Base-by-base conservation (phyloP, 495 filamentous ascomycete genomes). In the Acidomyces sp. region DNA sequence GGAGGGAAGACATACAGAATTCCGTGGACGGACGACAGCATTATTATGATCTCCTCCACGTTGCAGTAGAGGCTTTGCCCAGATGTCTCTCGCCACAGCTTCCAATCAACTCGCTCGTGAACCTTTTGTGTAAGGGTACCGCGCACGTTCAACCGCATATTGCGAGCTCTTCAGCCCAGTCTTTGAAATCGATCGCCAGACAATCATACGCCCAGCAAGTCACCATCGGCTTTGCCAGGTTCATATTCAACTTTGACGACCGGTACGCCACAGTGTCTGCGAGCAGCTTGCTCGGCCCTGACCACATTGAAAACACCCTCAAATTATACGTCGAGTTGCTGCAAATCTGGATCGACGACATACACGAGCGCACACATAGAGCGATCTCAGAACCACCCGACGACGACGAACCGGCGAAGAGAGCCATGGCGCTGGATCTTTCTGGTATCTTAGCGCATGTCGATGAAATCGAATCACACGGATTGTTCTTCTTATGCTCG, bases 231-330 rank as follows among this genome's bases (percentile, higher is more conserved):
- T 97, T 96, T 63, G 82, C 87, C 12, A 67, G 86, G 27, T 97
- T 96, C 50, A 96, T 97, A 23, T 95, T 99, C 65, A 92, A 85
- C 39, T 96, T 95, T 55, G 92, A 99, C 60, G 85, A 88, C 48
- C 78, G 85, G 20, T 95, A 95, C 59, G 84, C 87, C 1, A 96
- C 90, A 16, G 94, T 94, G 81, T 93, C 87, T 6, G 92, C 96
- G 52, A 86, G 93, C 30, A 90, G 92, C 3, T 87, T 99, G 83
- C 74, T 97, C 18, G 90, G 90, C 4, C 78, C 85, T 18, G 83
- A 78, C 7, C 92, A 97, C 55, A 94, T 97, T 36, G 92, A 99
- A 53, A 93, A 79, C 42, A 96, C 92, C 3, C 56, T 99, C 13
- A 75, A 76, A 45, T 69, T 99, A 0, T 99, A 96, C 55, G 82